These are phyloP conservation scores for Quercus suber DNA, from an alignment of 306 rosid species.

Conservation along the genomic window DNA sequence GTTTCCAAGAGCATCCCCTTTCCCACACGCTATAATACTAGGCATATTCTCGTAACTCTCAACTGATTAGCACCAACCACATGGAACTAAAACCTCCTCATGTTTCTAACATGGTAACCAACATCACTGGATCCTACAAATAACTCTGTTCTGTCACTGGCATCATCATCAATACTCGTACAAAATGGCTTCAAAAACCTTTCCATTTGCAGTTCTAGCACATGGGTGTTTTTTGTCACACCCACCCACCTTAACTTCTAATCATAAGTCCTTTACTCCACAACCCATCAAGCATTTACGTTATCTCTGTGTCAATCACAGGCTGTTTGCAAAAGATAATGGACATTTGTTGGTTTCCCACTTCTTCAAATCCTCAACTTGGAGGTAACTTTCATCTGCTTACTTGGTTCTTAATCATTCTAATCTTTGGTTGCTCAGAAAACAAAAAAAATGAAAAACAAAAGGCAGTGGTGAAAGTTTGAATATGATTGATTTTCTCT, in stretches of 20 bases:
- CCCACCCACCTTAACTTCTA: conserved; percentile 13
- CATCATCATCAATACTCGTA: neutral
- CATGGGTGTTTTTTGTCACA: conserved; percentile 4
- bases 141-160: neutral
- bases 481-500: neutral
- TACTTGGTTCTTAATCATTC: neutral
- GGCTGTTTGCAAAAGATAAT: conserved; percentile 8
- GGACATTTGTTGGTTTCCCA: conserved; percentile 7
- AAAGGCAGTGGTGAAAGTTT: neutral
- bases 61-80: conserved; percentile 15
- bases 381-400: conserved; percentile 14
- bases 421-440: neutral
- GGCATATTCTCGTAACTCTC: neutral
- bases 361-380: conserved; percentile 25
- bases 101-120: neutral
- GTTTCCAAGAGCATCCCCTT: too few relatives aligned
- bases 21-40: too few relatives aligned
- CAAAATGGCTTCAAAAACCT: conserved; percentile 22
- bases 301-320: conserved; percentile 15
- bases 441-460: neutral
- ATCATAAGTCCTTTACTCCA: neutral
- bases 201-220: conserved; percentile 29
- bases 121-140: neutral
- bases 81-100: conserved; percentile 29
- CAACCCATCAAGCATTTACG: conserved; percentile 18